Evolutionary conservation across 176 grass and related monocot species (phyloP).

Genomic region (Oryza rufipogon): DNA sequence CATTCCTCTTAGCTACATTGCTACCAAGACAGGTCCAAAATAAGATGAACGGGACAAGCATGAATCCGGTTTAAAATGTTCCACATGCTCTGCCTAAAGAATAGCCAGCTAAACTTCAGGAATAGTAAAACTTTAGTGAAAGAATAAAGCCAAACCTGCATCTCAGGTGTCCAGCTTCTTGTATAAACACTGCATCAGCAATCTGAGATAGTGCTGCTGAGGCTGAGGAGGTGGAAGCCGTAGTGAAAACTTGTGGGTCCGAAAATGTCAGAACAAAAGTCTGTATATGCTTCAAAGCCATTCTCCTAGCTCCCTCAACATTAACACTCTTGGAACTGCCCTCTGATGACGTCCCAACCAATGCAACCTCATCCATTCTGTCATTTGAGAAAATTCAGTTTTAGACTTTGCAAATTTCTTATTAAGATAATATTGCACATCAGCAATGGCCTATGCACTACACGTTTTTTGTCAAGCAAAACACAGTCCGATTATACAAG

Average conservation of each 20-base stretch:
- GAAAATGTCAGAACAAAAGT: conserved; percentile 86
- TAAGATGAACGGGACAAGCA: conserved; percentile 3
- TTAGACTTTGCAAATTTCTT: conserved; percentile 33
- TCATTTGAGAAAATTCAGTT: conserved; percentile 40
- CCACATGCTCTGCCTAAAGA: neutral
- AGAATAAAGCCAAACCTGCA: conserved; percentile 72
- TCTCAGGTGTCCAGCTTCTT: conserved; percentile 98
- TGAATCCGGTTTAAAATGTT: neutral
- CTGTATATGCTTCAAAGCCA: conserved; percentile 98
- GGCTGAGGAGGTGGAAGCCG: conserved; percentile 72
- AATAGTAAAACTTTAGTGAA: neutral
- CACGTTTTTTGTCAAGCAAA: neutral
- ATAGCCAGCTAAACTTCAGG: neutral
- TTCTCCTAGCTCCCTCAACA: conserved; percentile 93
- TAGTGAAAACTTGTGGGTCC: conserved; percentile 80
- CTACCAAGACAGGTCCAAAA: conserved; percentile 8
- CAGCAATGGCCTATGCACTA: conserved; percentile 2
- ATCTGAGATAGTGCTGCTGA: conserved; percentile 68
- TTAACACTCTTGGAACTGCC: conserved; percentile 77
- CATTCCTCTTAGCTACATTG: conserved; percentile 31
- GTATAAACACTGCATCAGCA: conserved; percentile 84
- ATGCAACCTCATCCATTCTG: conserved; percentile 92
- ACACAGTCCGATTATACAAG: neutral
- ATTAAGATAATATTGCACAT: conserved; percentile 32
- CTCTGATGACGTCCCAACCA: conserved; percentile 73